phyloP scores from a whole-genome alignment of 2,329 filamentous ascomycete genomes.

The Scortechinia acanthostroma region DNA sequence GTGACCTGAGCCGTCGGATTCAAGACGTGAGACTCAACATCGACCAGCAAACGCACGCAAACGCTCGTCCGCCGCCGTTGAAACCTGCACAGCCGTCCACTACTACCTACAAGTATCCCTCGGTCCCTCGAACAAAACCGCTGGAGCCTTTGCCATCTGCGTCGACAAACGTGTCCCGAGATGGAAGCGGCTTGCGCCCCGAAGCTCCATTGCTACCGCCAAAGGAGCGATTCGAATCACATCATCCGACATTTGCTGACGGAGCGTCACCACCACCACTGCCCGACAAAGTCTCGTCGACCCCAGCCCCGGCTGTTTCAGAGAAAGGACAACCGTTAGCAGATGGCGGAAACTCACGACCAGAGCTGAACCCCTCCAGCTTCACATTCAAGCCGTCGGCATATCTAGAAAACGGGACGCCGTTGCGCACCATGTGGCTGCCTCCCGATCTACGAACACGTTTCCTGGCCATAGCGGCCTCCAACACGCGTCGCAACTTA shows the following conservation, averaged over 20 bases:
- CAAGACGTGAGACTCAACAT: neutral
- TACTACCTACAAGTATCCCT: neutral
- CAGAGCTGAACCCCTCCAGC: conserved; percentile 38
- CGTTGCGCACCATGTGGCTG: conserved; percentile 81
- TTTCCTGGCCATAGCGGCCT: conserved; percentile 68
- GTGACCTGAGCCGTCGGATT: neutral
- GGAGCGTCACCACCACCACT: neutral
- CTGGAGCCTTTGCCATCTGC: neutral
- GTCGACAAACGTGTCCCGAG: no score
- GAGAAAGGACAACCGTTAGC: conserved; percentile 15
- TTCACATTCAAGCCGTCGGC: conserved; percentile 79
- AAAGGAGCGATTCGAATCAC: neutral
- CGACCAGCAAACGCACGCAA: neutral
- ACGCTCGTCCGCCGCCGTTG: neutral
- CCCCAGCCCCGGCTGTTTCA: conserved; percentile 8
- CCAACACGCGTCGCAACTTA: conserved; percentile 74
- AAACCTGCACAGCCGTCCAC: neutral
- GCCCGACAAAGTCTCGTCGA: neutral
- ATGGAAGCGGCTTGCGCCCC: neutral
- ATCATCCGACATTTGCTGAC: no score
- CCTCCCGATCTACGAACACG: conserved; percentile 65
- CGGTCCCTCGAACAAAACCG: neutral
- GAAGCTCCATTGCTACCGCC: neutral
- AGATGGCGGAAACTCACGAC: conserved; percentile 12
- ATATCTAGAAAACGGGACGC: conserved; percentile 81